These are phyloP conservation scores for Ogataea hybrid DNA, from an alignment of 1,139 yeast species.

Conservation along the genomic window DNA sequence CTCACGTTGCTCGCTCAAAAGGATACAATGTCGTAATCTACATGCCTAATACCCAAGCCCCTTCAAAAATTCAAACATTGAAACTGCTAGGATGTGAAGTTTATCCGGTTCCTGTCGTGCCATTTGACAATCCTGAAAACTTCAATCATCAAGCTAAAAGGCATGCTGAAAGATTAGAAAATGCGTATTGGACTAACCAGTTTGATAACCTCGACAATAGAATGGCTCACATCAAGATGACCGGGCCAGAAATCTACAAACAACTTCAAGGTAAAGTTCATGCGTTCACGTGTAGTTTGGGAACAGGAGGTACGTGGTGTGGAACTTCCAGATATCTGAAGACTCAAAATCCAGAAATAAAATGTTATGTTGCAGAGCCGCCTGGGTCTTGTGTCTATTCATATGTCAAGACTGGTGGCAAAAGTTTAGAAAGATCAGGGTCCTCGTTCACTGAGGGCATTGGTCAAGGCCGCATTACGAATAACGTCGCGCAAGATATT, in stretches of 20 bases:
- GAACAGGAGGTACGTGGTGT: slow-evolving; percentile 55
- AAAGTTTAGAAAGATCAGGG: slow-evolving; percentile 54
- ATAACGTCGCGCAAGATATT: slow-evolving; percentile 71
- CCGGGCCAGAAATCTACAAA: slow-evolving; percentile 90
- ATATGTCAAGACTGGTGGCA: slow-evolving; percentile 52
- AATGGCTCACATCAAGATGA: slow-evolving; percentile 83
- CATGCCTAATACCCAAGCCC: slow-evolving; percentile 88
- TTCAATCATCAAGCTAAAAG: slow-evolving; percentile 82
- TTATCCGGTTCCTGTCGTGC: slow-evolving; percentile 85
- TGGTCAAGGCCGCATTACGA: slow-evolving; percentile 92
- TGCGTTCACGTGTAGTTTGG: slow-evolving; percentile 65
- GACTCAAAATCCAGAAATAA: slow-evolving; percentile 36
- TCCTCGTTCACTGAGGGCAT: slow-evolving; percentile 92
- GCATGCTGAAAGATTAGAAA: slow-evolving; percentile 70
- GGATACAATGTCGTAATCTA: slow-evolving; percentile 83
- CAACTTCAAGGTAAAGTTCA: slow-evolving; percentile 75
- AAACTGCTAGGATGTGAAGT: slow-evolving; percentile 79
- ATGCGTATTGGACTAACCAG: slow-evolving; percentile 93
- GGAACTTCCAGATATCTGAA: slow-evolving; percentile 78
- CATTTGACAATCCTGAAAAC: slow-evolving; percentile 75
- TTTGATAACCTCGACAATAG: slow-evolving; percentile 84
- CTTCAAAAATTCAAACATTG: slow-evolving; percentile 70
- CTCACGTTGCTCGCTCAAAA: slow-evolving; percentile 78
- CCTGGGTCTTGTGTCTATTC: slow-evolving; percentile 88
- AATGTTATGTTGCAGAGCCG: slow-evolving; percentile 81